Evolutionary conservation across 345 rosid genomes (phyloP).

Genomic region (Syzygium jambos): DNA sequence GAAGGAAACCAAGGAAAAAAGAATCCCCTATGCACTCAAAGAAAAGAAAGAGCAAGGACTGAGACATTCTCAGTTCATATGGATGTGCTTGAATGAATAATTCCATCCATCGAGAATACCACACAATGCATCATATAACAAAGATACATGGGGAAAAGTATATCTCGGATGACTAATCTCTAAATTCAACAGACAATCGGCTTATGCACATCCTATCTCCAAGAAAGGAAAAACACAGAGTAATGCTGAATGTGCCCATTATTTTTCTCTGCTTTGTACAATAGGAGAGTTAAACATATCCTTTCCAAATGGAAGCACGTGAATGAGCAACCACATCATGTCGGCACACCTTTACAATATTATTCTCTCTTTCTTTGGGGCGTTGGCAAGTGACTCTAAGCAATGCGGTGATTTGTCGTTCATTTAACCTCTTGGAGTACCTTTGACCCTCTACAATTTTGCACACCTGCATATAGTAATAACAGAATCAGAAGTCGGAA

Average conservation of each 20-base stretch:
- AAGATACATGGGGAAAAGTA: not conserved
- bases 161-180: not conserved
- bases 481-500: not conserved
- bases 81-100: not conserved
- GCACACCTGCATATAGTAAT: slow-evolving; percentile 49
- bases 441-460: slow-evolving; percentile 94
- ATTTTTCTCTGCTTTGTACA: not conserved
- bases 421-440: slow-evolving; percentile 83
- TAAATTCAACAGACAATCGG: not conserved
- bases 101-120: not conserved
- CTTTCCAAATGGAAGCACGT: not conserved
- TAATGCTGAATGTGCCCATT: not conserved
- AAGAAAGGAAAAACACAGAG: not conserved
- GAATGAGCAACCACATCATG: slow-evolving; percentile 1
- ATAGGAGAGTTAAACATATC: not conserved
- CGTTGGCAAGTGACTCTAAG: slow-evolving; percentile 90
- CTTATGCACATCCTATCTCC: not conserved
- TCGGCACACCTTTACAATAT: slow-evolving; percentile 50
- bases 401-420: slow-evolving; percentile 79
- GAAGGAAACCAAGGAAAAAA: not conserved
- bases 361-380: slow-evolving; percentile 64
- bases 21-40: not conserved
- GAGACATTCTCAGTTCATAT: not conserved
- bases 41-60: not conserved
- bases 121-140: not conserved